These are phyloP conservation scores for Ophiosphaerella korrae DNA, from an alignment of 2,329 filamentous ascomycete species.

Conservation along the genomic window DNA sequence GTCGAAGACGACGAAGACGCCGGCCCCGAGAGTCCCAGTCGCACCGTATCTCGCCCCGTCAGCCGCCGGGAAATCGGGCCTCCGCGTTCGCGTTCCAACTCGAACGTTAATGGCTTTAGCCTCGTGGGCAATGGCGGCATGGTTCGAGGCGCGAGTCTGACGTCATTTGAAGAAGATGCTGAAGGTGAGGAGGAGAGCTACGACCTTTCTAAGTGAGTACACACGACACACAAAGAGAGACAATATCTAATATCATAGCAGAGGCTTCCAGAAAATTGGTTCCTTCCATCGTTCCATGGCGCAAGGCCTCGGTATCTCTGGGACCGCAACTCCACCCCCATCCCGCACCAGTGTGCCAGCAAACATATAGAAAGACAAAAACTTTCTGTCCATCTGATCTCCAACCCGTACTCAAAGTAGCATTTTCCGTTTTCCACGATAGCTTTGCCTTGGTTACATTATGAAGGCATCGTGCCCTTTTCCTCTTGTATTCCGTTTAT, in stretches of 20 bases:
- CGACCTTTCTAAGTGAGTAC: slow-evolving; percentile 55
- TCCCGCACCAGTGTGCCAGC: slow-evolving; percentile 29
- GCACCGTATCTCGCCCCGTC: slow-evolving; percentile 41
- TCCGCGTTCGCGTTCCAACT: slow-evolving; percentile 38
- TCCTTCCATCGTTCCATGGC: slow-evolving; percentile 50
- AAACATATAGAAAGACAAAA: slow-evolving; percentile 21
- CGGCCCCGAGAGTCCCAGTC: slow-evolving; percentile 41
- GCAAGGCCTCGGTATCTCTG: slow-evolving; percentile 27
- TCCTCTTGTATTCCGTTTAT: too few relatives aligned
- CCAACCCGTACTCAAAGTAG: not conserved
- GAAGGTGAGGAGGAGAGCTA: slow-evolving; percentile 54
- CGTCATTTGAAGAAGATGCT: slow-evolving; percentile 46
- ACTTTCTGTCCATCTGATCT: not conserved
- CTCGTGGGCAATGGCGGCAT: slow-evolving; percentile 35
- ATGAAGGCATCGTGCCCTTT: too few relatives aligned
- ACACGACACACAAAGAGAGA: not conserved
- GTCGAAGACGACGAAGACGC: slow-evolving; percentile 42
- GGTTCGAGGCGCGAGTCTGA: slow-evolving; percentile 43
- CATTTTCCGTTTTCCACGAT: not conserved
- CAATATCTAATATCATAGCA: slow-evolving; percentile 29
- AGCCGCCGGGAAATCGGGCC: slow-evolving; percentile 37
- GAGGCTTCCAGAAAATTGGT: slow-evolving; percentile 57
- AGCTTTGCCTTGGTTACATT: slow-evolving; percentile 45
- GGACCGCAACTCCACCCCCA: slow-evolving; percentile 23
- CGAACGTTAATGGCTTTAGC: slow-evolving; percentile 34